Conservation (phyloP, 23 red algal species). For the Gracilaria caudata region DNA sequence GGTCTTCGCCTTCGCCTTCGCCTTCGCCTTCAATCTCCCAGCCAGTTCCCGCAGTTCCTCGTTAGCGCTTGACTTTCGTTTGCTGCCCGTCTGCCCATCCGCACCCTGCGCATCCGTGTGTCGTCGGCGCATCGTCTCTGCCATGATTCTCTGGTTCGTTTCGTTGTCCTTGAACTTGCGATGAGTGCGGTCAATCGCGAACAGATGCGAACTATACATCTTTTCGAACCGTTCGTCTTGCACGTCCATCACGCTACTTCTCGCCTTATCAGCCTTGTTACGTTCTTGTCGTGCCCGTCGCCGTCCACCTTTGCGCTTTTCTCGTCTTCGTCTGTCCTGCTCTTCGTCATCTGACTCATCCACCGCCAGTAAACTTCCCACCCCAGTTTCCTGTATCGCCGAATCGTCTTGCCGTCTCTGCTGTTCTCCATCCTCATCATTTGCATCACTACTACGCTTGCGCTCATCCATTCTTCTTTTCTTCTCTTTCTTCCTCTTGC, state of each 20-base stretch:
- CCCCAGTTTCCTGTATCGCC: not conserved
- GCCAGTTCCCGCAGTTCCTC: conserved; percentile 30
- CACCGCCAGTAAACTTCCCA: conserved; percentile 1
- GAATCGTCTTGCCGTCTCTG: not conserved
- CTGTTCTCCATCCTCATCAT: not conserved
- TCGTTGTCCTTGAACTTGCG: conserved; percentile 73
- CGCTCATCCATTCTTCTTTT: not conserved
- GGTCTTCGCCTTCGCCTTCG: conserved; percentile 1
- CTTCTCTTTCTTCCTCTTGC: conserved; percentile 13
- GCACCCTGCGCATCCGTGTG: not conserved
- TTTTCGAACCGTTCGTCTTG: conserved; percentile 86
- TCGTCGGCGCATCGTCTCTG: conserved; percentile 35
- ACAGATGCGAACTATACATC: conserved; percentile 84
- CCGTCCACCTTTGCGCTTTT: conserved; percentile 37
- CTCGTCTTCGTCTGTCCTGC: conserved; percentile 11
- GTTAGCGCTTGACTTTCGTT: conserved; percentile 13
- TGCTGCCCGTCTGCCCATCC: not conserved
- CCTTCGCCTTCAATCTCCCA: conserved; percentile 13
- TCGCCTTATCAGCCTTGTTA: not conserved
- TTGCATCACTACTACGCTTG: not conserved
- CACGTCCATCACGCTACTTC: not conserved
- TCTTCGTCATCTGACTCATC: conserved; percentile 58
- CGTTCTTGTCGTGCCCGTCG: conserved; percentile 19
- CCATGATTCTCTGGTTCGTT: conserved; percentile 39
- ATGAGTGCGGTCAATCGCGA: conserved; percentile 93